These are phyloP conservation scores for Chlorophyllum brunneum DNA, from an alignment of 768 basidiomycete species.

Conservation along the genomic window DNA sequence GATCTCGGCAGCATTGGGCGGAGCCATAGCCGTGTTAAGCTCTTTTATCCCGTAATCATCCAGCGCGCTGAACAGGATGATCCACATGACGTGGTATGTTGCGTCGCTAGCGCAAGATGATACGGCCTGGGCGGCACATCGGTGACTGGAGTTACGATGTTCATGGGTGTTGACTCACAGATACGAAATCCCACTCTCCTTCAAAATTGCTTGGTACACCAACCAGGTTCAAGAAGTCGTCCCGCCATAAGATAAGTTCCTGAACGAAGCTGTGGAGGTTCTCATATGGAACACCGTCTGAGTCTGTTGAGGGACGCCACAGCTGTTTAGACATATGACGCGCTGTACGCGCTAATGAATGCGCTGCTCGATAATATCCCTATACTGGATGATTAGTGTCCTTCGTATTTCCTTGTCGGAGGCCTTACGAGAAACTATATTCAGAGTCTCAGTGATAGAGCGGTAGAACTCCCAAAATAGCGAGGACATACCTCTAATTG, in stretches of 20 bases:
- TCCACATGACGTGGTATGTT: conserved; percentile 91
- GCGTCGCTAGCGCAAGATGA: conserved; percentile 77
- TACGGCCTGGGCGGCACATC: conserved; percentile 32
- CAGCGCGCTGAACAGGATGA: conserved; percentile 75
- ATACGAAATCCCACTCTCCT: conserved; percentile 87
- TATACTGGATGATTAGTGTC: conserved; percentile 27
- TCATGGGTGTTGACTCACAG: conserved; percentile 29
- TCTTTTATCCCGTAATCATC: conserved; percentile 85
- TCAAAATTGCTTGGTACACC: conserved; percentile 86
- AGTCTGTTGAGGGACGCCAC: conserved; percentile 75
- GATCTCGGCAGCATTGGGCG: conserved; percentile 42
- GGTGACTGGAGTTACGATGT: not conserved
- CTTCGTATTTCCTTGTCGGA: conserved; percentile 10
- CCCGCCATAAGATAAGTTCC: conserved; percentile 68
- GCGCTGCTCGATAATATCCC: conserved; percentile 83
- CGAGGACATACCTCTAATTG: conserved; percentile 63
- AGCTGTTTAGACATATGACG: conserved; percentile 78
- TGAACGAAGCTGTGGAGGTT: conserved; percentile 53
- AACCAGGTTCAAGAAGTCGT: conserved; percentile 68
- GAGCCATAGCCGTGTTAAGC: conserved; percentile 40
- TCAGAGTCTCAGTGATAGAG: conserved; percentile 16
- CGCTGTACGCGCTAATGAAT: conserved; percentile 78
- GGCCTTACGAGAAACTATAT: conserved; percentile 63
- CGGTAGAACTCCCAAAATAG: conserved; percentile 2
- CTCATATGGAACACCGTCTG: conserved; percentile 72